These are phyloP conservation scores for Fraxinus nigra DNA, from an alignment of 305 asterid species.

Conservation along the genomic window DNA sequence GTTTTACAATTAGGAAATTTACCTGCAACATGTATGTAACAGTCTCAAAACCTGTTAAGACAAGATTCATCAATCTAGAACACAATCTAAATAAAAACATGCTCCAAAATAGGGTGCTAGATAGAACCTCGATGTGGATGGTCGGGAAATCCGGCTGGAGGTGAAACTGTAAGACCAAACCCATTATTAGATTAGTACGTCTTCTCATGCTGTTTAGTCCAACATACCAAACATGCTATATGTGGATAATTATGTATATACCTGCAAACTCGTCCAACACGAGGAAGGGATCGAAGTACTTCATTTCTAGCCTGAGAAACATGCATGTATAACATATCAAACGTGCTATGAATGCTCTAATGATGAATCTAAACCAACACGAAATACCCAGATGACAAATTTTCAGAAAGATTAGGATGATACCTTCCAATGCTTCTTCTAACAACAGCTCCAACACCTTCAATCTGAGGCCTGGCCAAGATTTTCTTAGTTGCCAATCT, in stretches of 20 bases:
- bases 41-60: conserved; percentile 72
- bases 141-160: conserved; percentile 98
- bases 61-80: conserved; percentile 1
- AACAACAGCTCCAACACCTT: conserved; percentile 80
- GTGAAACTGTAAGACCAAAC: conserved; percentile 55
- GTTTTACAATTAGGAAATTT: background rate
- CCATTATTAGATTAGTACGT: background rate
- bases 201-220: background rate
- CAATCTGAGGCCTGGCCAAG: conserved; percentile 72
- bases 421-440: conserved; percentile 96
- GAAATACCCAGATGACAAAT: background rate
- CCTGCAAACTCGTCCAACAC: conserved; percentile 90
- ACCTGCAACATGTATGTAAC: conserved; percentile 87
- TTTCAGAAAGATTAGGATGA: background rate
- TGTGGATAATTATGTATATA: conserved; percentile 16
- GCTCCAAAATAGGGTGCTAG: background rate
- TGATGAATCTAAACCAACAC: background rate
- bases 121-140: conserved; percentile 89
- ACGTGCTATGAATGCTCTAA: background rate
- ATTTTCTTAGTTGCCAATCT: conserved; percentile 68
- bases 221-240: background rate
- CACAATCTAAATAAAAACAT: background rate
- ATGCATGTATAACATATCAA: conserved; percentile 1
- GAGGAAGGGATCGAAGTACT: conserved; percentile 83
- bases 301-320: conserved; percentile 75